Evolutionary conservation across 805 yeast species (phyloP).

Genomic region (Naumovozyma dairenensis): DNA sequence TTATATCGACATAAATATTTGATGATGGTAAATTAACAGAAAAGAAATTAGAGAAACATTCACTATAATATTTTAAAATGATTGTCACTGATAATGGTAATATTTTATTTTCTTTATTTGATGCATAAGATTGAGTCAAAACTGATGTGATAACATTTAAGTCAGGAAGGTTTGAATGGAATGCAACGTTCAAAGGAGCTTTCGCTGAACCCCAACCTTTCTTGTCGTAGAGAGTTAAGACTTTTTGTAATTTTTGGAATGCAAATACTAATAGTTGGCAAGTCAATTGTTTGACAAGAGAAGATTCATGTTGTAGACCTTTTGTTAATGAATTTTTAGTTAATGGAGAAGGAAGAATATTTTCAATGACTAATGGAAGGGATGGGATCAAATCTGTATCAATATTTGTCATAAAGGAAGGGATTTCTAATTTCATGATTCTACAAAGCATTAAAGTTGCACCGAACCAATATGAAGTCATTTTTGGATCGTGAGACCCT

Average conservation of each 20-base stretch:
- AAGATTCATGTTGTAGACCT: constrained; percentile 41
- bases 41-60: constrained; percentile 30
- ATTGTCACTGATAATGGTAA: constrained; percentile 39
- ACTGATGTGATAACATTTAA: constrained; percentile 29
- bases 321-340: constrained; percentile 48
- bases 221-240: constrained; percentile 30
- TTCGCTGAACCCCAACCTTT: constrained; percentile 35
- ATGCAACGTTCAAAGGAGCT: constrained; percentile 27
- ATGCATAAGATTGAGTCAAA: constrained; percentile 33
- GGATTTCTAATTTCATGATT: constrained; percentile 49
- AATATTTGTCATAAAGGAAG: constrained; percentile 29
- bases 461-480: constrained; percentile 77
- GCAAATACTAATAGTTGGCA: constrained; percentile 48
- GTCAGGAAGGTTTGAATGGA: constrained; percentile 40
- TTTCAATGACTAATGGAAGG: constrained; percentile 37
- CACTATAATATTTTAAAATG: constrained; percentile 34
- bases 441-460: constrained; percentile 53
- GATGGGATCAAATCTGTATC: constrained; percentile 29
- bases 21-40: constrained; percentile 25
- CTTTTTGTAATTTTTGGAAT: constrained; percentile 42
- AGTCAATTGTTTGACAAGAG: constrained; percentile 52
- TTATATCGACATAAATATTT: constrained; percentile 30
- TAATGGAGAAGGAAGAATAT: constrained; percentile 55
- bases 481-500: constrained; percentile 69
- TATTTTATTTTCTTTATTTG: constrained; percentile 34